These are phyloP conservation scores for Plantago ovata DNA, from an alignment of 257 asterid genomes.

Conservation along the genomic window DNA sequence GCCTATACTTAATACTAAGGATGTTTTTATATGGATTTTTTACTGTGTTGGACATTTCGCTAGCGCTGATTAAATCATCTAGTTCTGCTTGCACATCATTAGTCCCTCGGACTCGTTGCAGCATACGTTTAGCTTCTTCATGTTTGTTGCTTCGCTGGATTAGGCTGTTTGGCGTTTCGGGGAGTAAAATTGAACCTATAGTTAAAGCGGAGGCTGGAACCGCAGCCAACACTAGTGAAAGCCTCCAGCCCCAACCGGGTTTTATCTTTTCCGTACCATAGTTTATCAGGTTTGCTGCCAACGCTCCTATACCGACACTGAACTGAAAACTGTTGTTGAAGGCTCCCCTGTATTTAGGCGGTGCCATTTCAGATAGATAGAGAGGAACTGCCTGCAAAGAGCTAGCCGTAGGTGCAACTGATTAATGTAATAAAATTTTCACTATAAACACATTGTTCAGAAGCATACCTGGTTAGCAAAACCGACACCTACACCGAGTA, in stretches of 20 bases:
- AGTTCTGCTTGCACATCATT: constrained; percentile 28
- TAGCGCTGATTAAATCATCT: constrained; percentile 14
- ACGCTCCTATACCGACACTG: constrained; percentile 24
- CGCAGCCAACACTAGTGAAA: constrained; percentile 32
- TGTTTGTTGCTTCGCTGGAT: constrained; percentile 25
- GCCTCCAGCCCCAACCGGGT: constrained; percentile 32
- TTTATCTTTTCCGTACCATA: constrained; percentile 17
- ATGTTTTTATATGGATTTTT: constrained; percentile 24
- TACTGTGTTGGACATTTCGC: constrained; percentile 16
- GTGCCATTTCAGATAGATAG: constrained; percentile 42
- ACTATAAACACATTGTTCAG: too few species aligned
- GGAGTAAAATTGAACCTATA: constrained; percentile 23
- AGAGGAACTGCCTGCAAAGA: constrained; percentile 40
- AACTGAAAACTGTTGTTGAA: constrained; percentile 37
- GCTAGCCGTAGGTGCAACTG: too few species aligned
- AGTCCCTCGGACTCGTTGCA: constrained; percentile 28
- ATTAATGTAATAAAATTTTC: not conserved
- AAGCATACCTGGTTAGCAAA: constrained; percentile 8
- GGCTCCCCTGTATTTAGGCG: constrained; percentile 37
- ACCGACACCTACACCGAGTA: constrained; percentile 10
- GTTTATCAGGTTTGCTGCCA: constrained; percentile 27
- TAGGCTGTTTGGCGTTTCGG: constrained; percentile 37
- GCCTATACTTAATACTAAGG: constrained; percentile 22
- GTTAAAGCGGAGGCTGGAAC: constrained; percentile 28
- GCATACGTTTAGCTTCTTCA: constrained; percentile 8